phyloP scores from a whole-genome alignment of 352 stramenopile genomes.

The Phytophthora litchii region DNA sequence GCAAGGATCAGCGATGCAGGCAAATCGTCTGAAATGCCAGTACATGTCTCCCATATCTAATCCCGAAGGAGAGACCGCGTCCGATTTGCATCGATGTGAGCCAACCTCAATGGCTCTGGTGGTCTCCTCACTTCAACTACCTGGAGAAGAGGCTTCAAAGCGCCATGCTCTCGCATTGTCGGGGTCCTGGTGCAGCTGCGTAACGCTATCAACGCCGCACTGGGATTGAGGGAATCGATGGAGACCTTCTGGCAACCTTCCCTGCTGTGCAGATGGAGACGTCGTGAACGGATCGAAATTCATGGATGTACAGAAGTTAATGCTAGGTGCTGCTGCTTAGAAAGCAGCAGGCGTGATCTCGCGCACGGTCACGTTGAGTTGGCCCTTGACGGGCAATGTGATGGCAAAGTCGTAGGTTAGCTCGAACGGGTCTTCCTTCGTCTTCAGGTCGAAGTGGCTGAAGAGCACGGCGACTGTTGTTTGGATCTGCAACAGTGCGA shows the following conservation, averaged over 20 bases:
- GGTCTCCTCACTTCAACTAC: conserved; percentile 2
- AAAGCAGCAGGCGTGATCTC: conserved; percentile 25
- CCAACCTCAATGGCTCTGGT: conserved; percentile 15
- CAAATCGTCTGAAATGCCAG: too few relatives aligned
- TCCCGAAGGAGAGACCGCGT: conserved; percentile 7
- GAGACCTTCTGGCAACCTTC: too few relatives aligned
- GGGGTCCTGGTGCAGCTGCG: conserved; percentile 1
- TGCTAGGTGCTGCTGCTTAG: conserved; percentile 6
- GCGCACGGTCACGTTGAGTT: conserved; percentile 24
- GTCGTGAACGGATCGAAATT: background rate
- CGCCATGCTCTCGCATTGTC: conserved; percentile 1
- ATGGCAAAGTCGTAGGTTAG: conserved; percentile 52
- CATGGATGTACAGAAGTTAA: conserved; percentile 9
- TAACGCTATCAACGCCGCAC: conserved; percentile 5
- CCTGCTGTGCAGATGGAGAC: background rate
- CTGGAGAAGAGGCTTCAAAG: background rate
- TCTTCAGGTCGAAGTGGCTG: conserved; percentile 45
- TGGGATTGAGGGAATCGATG: too few relatives aligned
- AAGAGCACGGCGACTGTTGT: conserved; percentile 41
- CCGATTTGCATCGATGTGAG: conserved; percentile 15
- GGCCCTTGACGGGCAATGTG: conserved; percentile 44
- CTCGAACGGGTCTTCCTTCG: conserved; percentile 36
- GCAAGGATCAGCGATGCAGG: too few relatives aligned
- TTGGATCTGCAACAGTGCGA: conserved; percentile 57
- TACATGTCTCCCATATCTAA: too few relatives aligned